These are phyloP conservation scores for Fusarium sp. DNA, from an alignment of 2,329 filamentous ascomycete genomes.

Conservation along the genomic window DNA sequence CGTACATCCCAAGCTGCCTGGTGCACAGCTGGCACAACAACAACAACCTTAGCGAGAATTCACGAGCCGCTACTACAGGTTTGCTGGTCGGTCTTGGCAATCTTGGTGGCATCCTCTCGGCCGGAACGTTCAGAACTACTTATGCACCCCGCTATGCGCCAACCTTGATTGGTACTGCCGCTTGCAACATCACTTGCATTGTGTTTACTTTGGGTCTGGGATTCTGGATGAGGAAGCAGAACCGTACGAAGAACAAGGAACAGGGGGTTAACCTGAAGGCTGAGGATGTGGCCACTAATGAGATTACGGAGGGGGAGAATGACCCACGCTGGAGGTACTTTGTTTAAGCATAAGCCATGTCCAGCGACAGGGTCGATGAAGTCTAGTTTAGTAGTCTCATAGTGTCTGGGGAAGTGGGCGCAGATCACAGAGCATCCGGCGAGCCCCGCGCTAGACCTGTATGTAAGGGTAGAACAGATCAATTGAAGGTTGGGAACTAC, in stretches of 20 bases:
- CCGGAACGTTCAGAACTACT: conserved; percentile 61
- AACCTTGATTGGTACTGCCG: conserved; percentile 61
- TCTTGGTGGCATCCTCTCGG: conserved; percentile 62
- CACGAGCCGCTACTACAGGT: conserved; percentile 63
- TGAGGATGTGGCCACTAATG: conserved; percentile 8
- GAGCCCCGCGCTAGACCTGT: too few relatives aligned
- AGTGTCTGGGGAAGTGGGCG: too few relatives aligned
- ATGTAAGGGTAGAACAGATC: too few relatives aligned
- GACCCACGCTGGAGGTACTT: conserved; percentile 13
- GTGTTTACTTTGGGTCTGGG: conserved; percentile 34
- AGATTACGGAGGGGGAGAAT: neutral
- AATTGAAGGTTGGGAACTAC: too few relatives aligned
- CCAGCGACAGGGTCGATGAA: too few relatives aligned
- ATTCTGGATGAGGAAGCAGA: conserved; percentile 21
- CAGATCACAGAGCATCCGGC: too few relatives aligned
- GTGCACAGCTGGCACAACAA: conserved; percentile 67
- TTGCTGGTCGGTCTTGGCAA: conserved; percentile 65
- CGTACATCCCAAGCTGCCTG: conserved; percentile 64
- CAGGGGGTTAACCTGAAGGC: conserved; percentile 3
- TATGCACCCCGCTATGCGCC: conserved; percentile 66
- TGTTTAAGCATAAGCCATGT: neutral
- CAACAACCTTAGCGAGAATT: conserved; percentile 65
- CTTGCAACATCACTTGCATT: conserved; percentile 43
- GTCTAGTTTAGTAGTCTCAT: too few relatives aligned
- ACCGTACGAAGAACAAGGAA: neutral